phyloP scores from a whole-genome alignment of 2,329 filamentous ascomycete genomes.

The Nannizzia gypsea region DNA sequence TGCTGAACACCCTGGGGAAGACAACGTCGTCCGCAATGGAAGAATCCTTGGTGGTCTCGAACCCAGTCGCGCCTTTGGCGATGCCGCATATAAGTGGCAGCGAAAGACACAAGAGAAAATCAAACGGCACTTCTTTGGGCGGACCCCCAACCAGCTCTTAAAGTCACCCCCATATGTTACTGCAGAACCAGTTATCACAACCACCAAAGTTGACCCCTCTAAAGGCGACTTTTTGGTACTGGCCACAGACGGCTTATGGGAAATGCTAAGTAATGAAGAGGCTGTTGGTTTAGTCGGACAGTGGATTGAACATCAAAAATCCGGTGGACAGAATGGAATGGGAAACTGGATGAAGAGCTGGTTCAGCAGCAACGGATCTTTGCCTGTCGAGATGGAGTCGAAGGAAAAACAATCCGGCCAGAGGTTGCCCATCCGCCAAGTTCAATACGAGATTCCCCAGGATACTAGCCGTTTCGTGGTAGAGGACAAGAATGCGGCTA shows the following conservation, averaged over 20 bases:
- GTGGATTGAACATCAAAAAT: slow-evolving; percentile 73
- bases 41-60: slow-evolving; percentile 86
- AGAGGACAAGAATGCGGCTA: slow-evolving; percentile 91
- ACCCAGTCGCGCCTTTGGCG: slow-evolving; percentile 86
- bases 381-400: slow-evolving; percentile 63
- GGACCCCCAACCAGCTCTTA: slow-evolving; percentile 61
- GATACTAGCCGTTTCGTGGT: slow-evolving; percentile 72
- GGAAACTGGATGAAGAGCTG: slow-evolving; percentile 61
- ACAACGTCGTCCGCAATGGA: slow-evolving; percentile 75
- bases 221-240: slow-evolving; percentile 92
- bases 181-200: slow-evolving; percentile 87
- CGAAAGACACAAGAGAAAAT: slow-evolving; percentile 72
- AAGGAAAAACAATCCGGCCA: slow-evolving; percentile 52
- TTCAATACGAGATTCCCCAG: slow-evolving; percentile 73
- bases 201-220: slow-evolving; percentile 77
- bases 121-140: slow-evolving; percentile 76
- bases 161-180: slow-evolving; percentile 95
- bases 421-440: slow-evolving; percentile 67
- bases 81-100: slow-evolving; percentile 95
- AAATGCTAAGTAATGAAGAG: slow-evolving; percentile 98
- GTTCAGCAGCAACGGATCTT: slow-evolving; percentile 44
- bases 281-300: slow-evolving; percentile 92
- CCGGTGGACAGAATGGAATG: slow-evolving; percentile 29
- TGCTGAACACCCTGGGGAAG: slow-evolving; percentile 77
- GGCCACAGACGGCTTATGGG: slow-evolving; percentile 94